These are phyloP conservation scores for Lentinula edodes DNA, from an alignment of 768 basidiomycete genomes.

Conservation along the genomic window DNA sequence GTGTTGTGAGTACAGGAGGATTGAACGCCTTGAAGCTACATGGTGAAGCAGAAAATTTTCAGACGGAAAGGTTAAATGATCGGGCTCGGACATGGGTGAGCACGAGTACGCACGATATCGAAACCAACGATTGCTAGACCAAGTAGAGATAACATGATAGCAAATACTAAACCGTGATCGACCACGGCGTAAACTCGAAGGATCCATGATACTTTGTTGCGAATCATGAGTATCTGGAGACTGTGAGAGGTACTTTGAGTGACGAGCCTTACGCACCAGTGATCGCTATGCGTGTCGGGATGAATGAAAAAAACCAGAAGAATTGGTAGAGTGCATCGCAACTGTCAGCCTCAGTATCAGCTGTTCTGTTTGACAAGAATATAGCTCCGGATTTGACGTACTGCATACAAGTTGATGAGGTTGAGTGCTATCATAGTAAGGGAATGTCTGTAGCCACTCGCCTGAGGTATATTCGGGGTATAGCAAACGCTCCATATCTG, in stretches of 20 bases:
- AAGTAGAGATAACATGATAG: not conserved
- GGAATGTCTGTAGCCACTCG: not conserved
- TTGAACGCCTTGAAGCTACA: not conserved
- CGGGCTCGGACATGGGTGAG: not conserved
- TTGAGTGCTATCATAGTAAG: too few species aligned
- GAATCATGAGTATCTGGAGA: not conserved
- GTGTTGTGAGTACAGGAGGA: not conserved
- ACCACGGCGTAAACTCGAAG: not conserved
- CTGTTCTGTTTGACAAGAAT: not conserved
- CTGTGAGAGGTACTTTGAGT: not conserved
- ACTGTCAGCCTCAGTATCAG: not conserved
- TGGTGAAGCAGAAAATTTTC: too few species aligned
- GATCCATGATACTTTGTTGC: not conserved
- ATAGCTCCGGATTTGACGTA: not conserved
- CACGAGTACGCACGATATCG: not conserved
- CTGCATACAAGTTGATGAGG: not conserved
- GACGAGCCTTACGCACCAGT: not conserved
- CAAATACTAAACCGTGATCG: not conserved
- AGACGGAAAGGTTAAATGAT: too few species aligned
- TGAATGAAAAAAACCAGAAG: not conserved
- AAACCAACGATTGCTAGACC: not conserved
- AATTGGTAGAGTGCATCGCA: not conserved
- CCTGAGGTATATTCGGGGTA: not conserved
- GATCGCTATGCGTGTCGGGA: not conserved
- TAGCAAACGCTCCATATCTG: not conserved